Evolutionary conservation across 805 yeast genomes (phyloP).

Genomic region (Metschnikowia chrysomelidarum): DNA sequence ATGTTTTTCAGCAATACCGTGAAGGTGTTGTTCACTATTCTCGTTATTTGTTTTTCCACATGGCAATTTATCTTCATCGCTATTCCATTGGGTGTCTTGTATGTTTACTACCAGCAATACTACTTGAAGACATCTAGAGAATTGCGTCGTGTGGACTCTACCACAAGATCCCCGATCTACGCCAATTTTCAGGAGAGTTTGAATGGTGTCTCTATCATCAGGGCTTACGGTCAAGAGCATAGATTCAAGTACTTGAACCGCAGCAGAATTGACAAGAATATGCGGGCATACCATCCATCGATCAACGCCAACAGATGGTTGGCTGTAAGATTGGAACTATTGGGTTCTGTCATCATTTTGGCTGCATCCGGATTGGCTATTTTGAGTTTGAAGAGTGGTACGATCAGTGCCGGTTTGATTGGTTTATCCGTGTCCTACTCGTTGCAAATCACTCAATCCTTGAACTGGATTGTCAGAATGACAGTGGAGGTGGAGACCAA

Average conservation of each 20-base stretch:
- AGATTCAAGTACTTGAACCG: slow-evolving; percentile 66
- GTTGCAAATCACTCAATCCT: slow-evolving; percentile 84
- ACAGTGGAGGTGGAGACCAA: slow-evolving; percentile 97
- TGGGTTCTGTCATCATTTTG: slow-evolving; percentile 86
- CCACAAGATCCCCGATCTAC: slow-evolving; percentile 75
- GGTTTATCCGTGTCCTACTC: slow-evolving; percentile 95
- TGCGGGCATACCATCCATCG: slow-evolving; percentile 91
- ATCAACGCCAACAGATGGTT: slow-evolving; percentile 96
- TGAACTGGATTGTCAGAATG: slow-evolving; percentile 98
- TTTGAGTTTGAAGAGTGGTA: slow-evolving; percentile 62
- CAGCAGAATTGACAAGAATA: slow-evolving; percentile 75
- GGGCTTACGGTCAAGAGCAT: slow-evolving; percentile 66
- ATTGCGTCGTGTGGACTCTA: slow-evolving; percentile 76
- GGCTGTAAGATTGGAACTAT: slow-evolving; percentile 87
- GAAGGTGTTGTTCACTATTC: slow-evolving; percentile 70
- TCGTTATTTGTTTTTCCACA: slow-evolving; percentile 81
- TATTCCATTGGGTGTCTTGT: slow-evolving; percentile 64
- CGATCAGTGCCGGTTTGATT: slow-evolving; percentile 82
- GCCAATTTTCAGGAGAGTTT: slow-evolving; percentile 84
- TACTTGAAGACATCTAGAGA: slow-evolving; percentile 78
- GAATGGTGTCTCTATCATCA: slow-evolving; percentile 69
- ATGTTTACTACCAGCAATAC: slow-evolving; percentile 71
- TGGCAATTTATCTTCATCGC: slow-evolving; percentile 80
- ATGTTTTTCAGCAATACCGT: slow-evolving; percentile 61
- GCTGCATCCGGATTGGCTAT: slow-evolving; percentile 84